These are phyloP conservation scores for Dimocarpus longan DNA, from an alignment of 345 rosid species.

Conservation along the genomic window DNA sequence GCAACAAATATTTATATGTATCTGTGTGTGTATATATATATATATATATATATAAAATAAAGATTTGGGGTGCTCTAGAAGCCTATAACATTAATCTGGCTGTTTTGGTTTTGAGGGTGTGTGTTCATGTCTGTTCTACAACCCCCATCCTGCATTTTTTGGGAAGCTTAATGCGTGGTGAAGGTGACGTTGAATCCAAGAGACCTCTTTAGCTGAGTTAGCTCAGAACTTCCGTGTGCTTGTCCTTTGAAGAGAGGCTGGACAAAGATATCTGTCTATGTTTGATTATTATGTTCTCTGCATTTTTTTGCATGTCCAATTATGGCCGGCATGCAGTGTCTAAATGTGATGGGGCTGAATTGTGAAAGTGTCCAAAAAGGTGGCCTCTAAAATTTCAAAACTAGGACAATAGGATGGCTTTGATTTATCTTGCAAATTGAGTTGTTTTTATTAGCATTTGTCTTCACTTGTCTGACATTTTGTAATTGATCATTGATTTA, in stretches of 20 bases:
- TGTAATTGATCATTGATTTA: constrained; percentile 1
- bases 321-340: neutral
- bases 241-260: neutral
- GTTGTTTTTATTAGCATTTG: neutral
- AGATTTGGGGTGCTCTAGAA: too few species aligned
- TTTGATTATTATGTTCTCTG: neutral
- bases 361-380: neutral
- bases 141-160: neutral
- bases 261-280: neutral
- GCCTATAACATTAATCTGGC: neutral
- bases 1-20: too few species aligned
- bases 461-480: neutral
- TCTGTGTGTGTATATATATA: too few species aligned
- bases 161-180: neutral
- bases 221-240: neutral
- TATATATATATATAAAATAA: too few species aligned
- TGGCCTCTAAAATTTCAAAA: neutral
- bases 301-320: neutral
- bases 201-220: neutral
- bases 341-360: neutral
- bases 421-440: neutral
- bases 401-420: neutral
- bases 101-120: neutral
- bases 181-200: neutral
- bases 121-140: neutral